Conservation (phyloP, 345 rosid genomes). For the Rhodamnia argentea region DNA sequence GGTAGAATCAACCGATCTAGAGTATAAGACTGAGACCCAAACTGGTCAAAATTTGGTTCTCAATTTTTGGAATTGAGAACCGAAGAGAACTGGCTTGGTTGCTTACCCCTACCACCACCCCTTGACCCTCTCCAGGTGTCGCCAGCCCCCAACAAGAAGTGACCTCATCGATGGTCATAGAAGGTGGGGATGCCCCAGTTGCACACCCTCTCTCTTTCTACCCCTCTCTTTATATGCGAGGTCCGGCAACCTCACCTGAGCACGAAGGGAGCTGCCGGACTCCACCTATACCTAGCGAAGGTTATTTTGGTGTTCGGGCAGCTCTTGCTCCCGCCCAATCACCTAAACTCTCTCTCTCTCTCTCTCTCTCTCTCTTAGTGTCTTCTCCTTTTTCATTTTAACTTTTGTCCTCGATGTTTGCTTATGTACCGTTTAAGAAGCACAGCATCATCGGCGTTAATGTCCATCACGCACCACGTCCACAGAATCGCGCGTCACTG, state of each 20-base stretch:
- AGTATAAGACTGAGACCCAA: background rate
- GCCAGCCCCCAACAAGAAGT: background rate
- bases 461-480: background rate
- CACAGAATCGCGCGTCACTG: background rate
- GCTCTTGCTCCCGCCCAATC: background rate
- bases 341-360: background rate
- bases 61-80: fast-evolving
- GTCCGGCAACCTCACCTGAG: background rate
- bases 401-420: background rate
- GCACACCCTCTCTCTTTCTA: background rate
- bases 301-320: background rate
- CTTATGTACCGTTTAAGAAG: background rate
- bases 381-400: background rate
- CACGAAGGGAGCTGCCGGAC: background rate
- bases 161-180: background rate
- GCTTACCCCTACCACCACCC: background rate
- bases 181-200: background rate
- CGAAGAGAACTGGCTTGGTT: fast-evolving
- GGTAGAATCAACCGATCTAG: fast-evolving
- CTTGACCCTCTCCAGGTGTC: background rate
- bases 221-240: background rate
- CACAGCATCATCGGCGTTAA: background rate
- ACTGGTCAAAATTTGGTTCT: background rate
- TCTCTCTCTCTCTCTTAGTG: too few species aligned
- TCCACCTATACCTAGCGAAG: background rate